Percentiles rank a stretch among this genome's conserved stretches.
phyloP scores from a whole-genome alignment of 768 basidiomycete genomes.

The Agaricus bisporus region DNA sequence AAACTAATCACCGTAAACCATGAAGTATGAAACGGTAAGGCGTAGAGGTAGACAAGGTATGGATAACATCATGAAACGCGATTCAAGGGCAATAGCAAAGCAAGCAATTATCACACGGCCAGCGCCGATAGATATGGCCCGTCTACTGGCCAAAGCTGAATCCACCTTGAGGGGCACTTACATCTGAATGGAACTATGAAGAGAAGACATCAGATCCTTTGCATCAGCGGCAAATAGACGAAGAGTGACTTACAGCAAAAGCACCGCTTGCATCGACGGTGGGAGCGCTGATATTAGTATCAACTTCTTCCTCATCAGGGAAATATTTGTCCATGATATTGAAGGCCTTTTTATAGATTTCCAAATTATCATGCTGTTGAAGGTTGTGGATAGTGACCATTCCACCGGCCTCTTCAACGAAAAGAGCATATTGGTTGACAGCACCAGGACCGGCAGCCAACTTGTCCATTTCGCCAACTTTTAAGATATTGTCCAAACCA shows the following conservation, averaged over 20 bases:
- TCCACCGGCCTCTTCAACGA: slow-evolving; percentile 96
- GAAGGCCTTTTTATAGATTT: slow-evolving; percentile 99
- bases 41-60: background rate
- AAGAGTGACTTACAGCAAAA: slow-evolving; percentile 53
- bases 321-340: slow-evolving; percentile 98
- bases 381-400: slow-evolving; percentile 99
- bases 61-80: slow-evolving; percentile 5
- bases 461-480: slow-evolving; percentile 96
- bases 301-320: slow-evolving; percentile 94
- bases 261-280: slow-evolving; percentile 68
- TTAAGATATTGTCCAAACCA: slow-evolving; percentile 96
- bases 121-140: background rate
- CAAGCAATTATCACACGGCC: slow-evolving; percentile 9
- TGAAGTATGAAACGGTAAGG: slow-evolving; percentile 1
- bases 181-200: slow-evolving; percentile 73
- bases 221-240: slow-evolving; percentile 9
- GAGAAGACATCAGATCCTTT: slow-evolving; percentile 12
- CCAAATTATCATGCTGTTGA: slow-evolving; percentile 98
- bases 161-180: slow-evolving; percentile 88
- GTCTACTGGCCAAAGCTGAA: slow-evolving; percentile 81
- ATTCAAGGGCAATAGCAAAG: slow-evolving; percentile 8
- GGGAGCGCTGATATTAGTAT: slow-evolving; percentile 74
- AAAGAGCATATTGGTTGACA: slow-evolving; percentile 89
- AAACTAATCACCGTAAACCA: slow-evolving; percentile 4
- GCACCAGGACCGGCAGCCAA: slow-evolving; percentile 73